Evolutionary conservation across 257 asterid genomes (phyloP), one percentile per base, ranked within the genome.

Genomic region (Capsicum pubescens): DNA sequence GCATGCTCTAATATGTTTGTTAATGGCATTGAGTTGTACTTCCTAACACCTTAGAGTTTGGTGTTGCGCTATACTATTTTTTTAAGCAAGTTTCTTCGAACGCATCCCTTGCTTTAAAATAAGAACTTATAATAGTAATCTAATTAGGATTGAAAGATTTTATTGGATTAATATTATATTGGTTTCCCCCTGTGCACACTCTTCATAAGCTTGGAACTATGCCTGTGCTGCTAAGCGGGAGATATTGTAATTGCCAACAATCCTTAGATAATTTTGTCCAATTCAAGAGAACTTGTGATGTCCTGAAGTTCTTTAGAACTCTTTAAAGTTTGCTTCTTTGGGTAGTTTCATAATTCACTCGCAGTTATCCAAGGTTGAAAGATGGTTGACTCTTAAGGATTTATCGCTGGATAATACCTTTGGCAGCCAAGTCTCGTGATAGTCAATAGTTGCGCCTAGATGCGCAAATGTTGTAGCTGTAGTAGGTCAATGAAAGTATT

Each of bases 361-460:
- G 0, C 35, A 60, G 8, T 9, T 12, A 60, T n/a, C 67, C 35
- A 60, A 59, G 67, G 14, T 60, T 60, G 67, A 60, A 60, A 6
- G 35, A 60, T 8, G 67, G 5, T 60, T 1, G 67, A 8, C 67
- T 17, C 8, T 60, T 60, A 9, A 60, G 35, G 67, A n/a, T 60
- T 13, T 60, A 60, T 60, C 8, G 35, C 67, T 17, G 35, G 12
- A 60, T 17, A 59, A 48, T 44, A 48, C 58, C 26, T 56, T 56
- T 79, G 54, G 12, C 50, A 79, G 11, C 67, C 56, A 56, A 79
- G 35, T 63, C 83, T 79, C 17, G 6, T 79, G 54, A 79, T 32
- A 79, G 67, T 56, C 52, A 19, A 63, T 56, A 56, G 69, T 79
- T 21, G 69, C 69, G 32, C 15, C 67, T 79, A 79, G 57, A 56